Evolutionary conservation across 2,329 filamentous ascomycete genomes (phyloP), one percentile per base, ranked within the genome.

Genomic region (Mycocentrospora acerina): DNA sequence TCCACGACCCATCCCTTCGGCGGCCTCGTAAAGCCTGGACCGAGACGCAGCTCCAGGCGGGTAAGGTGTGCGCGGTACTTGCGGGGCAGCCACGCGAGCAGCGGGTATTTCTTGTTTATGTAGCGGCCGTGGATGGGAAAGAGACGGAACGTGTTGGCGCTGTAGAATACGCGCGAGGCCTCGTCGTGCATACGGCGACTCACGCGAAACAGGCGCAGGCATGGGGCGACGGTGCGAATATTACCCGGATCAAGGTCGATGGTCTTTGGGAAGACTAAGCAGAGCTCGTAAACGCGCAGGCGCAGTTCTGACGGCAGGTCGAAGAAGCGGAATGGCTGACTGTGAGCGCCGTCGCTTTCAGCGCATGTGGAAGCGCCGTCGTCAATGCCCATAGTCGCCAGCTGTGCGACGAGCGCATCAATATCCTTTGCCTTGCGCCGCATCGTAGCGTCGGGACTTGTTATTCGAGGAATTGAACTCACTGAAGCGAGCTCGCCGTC

Each of bases 101-200:
- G 71, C 1, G 86, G 86, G 51, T 80, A 80, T 68, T 87, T 87
- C 19, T 81, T 82, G 67, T 88, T 85, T 71, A 86, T 86, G 67
- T 84, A 73, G 37, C 73, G 73, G 29, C 76, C 73, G 53, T 79
- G 73, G 17, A 76, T 64, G 1, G 71, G 72, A 48, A 79, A 78
- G 19, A 79, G 59, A 29, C 75, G 73, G 52, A 80, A 79, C 6
- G 70, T 76, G 46, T 77, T 74, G 13, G 64, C 61, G 28, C 71
- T 68, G 60, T 78, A 79, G 58, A 78, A 78, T 44, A 72, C 64
- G 38, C 71, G 67, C 30, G 67, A 70, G 5, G 75, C 73, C 60
- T 80, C 77, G 18, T 73, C 62, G 55, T 79, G 74, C 47, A 76
- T 66, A 27, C 65, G 70, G 13, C 59, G 57, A 68, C 66, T 82